These are phyloP conservation scores for Ceratobasidium theobromae DNA, from an alignment of 1,284 basidiomycete genomes.

Conservation along the genomic window DNA sequence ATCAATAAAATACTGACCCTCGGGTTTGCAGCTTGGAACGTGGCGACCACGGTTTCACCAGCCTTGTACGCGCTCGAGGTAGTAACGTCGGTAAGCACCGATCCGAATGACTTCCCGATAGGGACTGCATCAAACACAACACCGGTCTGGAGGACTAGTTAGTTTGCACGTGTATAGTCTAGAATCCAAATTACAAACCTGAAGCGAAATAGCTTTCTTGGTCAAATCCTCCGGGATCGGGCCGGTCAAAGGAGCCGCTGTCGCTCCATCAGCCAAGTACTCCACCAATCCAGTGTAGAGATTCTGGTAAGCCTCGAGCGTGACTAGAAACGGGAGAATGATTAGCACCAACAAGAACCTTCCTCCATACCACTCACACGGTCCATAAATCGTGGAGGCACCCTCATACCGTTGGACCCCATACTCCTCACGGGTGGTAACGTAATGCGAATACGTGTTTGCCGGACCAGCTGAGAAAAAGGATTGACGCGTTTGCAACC, in stretches of 20 bases:
- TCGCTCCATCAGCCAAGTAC: conserved; percentile 57
- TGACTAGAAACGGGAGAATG: conserved; percentile 48
- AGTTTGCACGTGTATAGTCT: neutral
- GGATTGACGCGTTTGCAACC: neutral
- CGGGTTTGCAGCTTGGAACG: conserved; percentile 78
- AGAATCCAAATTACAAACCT: conserved; percentile 46
- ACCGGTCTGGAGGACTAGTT: conserved; percentile 48
- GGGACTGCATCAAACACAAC: conserved; percentile 64
- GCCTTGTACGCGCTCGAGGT: conserved; percentile 54
- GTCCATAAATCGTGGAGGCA: conserved; percentile 77
- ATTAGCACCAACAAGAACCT: neutral
- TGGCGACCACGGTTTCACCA: conserved; percentile 60
- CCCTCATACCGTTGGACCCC: conserved; percentile 78
- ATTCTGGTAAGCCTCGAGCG: conserved; percentile 77
- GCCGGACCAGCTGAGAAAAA: conserved; percentile 59
- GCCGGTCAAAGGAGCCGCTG: conserved; percentile 57
- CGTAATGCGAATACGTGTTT: conserved; percentile 62
- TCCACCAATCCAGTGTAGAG: conserved; percentile 67
- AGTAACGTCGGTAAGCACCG: conserved; percentile 62
- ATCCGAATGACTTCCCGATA: conserved; percentile 63
- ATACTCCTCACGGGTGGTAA: conserved; percentile 72
- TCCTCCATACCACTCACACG: conserved; percentile 51
- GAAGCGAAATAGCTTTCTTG: conserved; percentile 65
- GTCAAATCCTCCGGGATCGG: conserved; percentile 67
- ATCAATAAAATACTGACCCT: conserved; percentile 51